Evolutionary conservation across 2,329 filamentous ascomycete genomes (phyloP), one percentile per base, ranked within the genome.

Genomic region (Hypoxylon sp.): DNA sequence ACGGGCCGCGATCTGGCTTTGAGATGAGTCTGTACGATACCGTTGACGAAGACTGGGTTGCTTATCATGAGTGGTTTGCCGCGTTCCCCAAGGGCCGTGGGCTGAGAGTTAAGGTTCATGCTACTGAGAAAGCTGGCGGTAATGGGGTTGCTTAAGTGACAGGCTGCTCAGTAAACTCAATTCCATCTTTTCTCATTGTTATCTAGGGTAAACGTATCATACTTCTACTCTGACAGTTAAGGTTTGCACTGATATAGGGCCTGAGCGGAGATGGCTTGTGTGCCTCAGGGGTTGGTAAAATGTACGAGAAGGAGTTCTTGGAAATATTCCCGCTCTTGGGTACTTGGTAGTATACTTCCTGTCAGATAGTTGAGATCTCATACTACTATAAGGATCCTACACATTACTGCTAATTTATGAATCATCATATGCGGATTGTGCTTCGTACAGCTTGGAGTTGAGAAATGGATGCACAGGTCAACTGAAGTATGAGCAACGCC

Each of bases 101-200:
- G 37, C 44, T 75, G n/a, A 55, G 67, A 47, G 71, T 73, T 19
- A 51, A 46, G 60, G 67, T 75, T 46, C 46, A 6, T 84, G 39
- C 11, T 8, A 47, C 10, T 17, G 47, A 8, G 15, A 51, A 15
- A 2, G 59, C 35, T 29, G 37, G 3, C n/a, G 17, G 10, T 32
- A 21, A 24, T n/a, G 19, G 21, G 21, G 11, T 24, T n/a, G 51
- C 17, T 19, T 44, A 32, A 19, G 19, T 27, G 31, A 10, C 7
- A 42, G 6, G 37, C 6, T 42, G 6, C 17, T 7, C 17, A 19
- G 8, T 5, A 8, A 42, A 17, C n/a, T 8, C 6, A 19, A 19
- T 42, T 17, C 3, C 4, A 17, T 19, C 6, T 19, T 10, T 44
- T 8, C n/a, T 10, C 19, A 0, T 3, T 7, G n/a, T 7, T 17